Evolutionary conservation across 2,329 filamentous ascomycete genomes (phyloP).

Genomic region (Thelonectria blattea): DNA sequence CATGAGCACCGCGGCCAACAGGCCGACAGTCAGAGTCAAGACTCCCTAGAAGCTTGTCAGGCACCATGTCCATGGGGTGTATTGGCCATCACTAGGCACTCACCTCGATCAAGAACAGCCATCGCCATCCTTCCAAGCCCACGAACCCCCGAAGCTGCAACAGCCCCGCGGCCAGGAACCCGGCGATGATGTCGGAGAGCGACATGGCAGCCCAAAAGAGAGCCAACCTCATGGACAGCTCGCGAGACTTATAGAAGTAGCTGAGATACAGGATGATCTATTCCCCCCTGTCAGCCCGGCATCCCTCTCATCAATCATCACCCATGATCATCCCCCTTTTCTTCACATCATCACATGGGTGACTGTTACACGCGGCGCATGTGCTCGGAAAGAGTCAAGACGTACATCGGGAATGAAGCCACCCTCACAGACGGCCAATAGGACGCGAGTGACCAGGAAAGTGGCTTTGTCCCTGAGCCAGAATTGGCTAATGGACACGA

Average conservation of each 20-base stretch:
- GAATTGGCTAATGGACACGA: slow-evolving; percentile 51
- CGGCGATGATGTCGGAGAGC: slow-evolving; percentile 25
- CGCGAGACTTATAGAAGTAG: slow-evolving; percentile 66
- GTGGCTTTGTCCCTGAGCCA: slow-evolving; percentile 21
- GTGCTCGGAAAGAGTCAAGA: not conserved
- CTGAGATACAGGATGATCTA: slow-evolving; percentile 64
- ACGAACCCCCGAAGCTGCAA: slow-evolving; percentile 58
- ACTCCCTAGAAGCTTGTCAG: slow-evolving; percentile 21
- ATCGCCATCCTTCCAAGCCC: slow-evolving; percentile 62
- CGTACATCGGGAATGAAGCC: slow-evolving; percentile 30
- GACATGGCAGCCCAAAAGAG: slow-evolving; percentile 66
- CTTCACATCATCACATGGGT: not conserved
- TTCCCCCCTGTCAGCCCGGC: slow-evolving; percentile 6
- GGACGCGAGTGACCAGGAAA: slow-evolving; percentile 20
- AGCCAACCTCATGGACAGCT: slow-evolving; percentile 65
- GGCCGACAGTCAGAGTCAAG: slow-evolving; percentile 41
- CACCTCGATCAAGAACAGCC: slow-evolving; percentile 55
- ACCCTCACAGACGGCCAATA: slow-evolving; percentile 27
- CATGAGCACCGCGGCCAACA: slow-evolving; percentile 34
- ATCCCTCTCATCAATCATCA: not conserved
- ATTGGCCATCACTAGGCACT: slow-evolving; percentile 10
- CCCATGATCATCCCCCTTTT: not conserved
- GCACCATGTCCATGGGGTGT: not conserved
- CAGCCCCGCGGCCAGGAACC: slow-evolving; percentile 52
- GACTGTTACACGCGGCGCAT: not conserved